A percentile compares a stretch with the other conserved stretches of the same genome.
These are phyloP conservation scores for Thelephora ganbajun DNA, from an alignment of 768 basidiomycete genomes.

Conservation along the genomic window DNA sequence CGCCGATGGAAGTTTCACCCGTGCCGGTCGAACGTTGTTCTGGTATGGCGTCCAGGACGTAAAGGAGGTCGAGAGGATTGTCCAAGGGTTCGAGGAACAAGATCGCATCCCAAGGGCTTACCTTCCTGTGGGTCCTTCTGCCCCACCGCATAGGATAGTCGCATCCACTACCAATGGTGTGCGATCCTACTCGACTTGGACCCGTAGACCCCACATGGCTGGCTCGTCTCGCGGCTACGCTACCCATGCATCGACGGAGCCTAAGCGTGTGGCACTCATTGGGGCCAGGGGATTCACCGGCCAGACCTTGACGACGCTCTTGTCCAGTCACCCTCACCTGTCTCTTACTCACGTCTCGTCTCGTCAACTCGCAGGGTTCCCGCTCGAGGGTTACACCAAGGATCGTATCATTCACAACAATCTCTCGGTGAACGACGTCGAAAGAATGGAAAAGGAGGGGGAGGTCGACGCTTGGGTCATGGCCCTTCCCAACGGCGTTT, in stretches of 20 bases:
- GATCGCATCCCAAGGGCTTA: slow-evolving; percentile 80
- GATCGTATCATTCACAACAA: slow-evolving; percentile 62
- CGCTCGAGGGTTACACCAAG: slow-evolving; percentile 75
- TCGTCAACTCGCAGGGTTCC: slow-evolving; percentile 76
- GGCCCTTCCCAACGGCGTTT: slow-evolving; percentile 95
- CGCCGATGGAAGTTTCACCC: slow-evolving; percentile 93
- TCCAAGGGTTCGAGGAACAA: slow-evolving; percentile 58
- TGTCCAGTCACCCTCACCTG: slow-evolving; percentile 80
- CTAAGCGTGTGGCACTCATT: slow-evolving; percentile 88
- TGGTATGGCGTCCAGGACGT: slow-evolving; percentile 96
- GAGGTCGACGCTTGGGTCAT: slow-evolving; percentile 98
- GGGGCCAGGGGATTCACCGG: slow-evolving; percentile 96
- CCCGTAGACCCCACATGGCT: slow-evolving; percentile 26
- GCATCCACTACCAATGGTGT: slow-evolving; percentile 23
- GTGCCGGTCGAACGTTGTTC: slow-evolving; percentile 87
- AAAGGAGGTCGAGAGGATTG: slow-evolving; percentile 77
- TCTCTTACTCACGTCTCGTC: slow-evolving; percentile 93
- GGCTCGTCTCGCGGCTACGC: slow-evolving; percentile 66
- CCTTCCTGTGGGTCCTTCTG: slow-evolving; percentile 74
- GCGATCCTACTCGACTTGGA: slow-evolving; percentile 46
- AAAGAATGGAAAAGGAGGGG: slow-evolving; percentile 76
- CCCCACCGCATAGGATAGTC: slow-evolving; percentile 36
- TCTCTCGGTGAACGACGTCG: slow-evolving; percentile 64
- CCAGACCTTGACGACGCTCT: slow-evolving; percentile 76
- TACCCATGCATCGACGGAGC: slow-evolving; percentile 51